Evolutionary conservation across 75 land plant species (phyloP), one percentile per base, ranked within the genome.

Genomic region (Ceratopteris richardii): DNA sequence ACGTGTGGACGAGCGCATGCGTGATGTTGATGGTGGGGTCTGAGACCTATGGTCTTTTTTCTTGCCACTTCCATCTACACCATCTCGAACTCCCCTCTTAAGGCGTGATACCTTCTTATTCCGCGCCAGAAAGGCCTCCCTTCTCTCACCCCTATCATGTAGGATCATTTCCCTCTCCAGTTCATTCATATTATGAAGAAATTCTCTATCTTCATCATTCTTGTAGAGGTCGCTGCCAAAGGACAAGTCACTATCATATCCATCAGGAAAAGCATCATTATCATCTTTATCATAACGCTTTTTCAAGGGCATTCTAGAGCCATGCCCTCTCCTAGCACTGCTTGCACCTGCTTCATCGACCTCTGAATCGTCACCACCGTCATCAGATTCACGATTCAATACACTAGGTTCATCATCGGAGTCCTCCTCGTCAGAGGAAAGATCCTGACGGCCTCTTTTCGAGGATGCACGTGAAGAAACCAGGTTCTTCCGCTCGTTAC

Each of bases 191-290:
- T 67, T 64, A n/a, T 70, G 61, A 20, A 89, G 83, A 16, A 66
- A 17, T 30, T 69, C 73, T 64, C 79, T 66, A 31, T 89, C 95
- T 29, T 72, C 84, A 9, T 89, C 95, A 73, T 85, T 77, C 63
- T 85, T 85, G 75, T 88, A 88, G n/a, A 89, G 81, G 64, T 90
- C 87, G 64, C 82, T 78, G 7, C 87, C 96, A 41, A 75, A 63
- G 0, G 84, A 82, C 21, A 64, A 69, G 12, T 75, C 78, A 50
- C 82, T 83, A 33, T 79, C 82, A 25, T 82, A 89, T 13, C 84
- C 90, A 50, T 80, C 80, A 29, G 69, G 78, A 54, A 66, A 63
- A 17, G 51, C 67, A 47, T 68, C 73, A 56, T 75, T 61, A n/a
- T 77, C 82, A 23, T 75, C 81, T n/a, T 73, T 62, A 3, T 83